These are phyloP conservation scores for Sclerotinia glacialis DNA, from an alignment of 2,329 filamentous ascomycete genomes.

Conservation along the genomic window DNA sequence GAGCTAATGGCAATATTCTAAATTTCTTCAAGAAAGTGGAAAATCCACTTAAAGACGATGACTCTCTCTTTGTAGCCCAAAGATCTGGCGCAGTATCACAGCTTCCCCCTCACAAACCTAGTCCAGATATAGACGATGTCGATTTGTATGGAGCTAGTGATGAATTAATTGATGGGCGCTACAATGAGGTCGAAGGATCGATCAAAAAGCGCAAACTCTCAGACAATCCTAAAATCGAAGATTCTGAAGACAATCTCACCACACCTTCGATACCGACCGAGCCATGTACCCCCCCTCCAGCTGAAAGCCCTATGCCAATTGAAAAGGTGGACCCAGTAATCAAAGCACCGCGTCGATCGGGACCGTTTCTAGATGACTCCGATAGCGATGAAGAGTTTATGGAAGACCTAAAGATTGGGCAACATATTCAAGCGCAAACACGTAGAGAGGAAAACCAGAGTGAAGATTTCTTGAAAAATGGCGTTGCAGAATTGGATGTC, in stretches of 20 bases:
- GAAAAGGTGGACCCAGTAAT: not conserved
- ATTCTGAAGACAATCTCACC: conserved; percentile 11
- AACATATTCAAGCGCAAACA: not conserved
- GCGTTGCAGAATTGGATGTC: conserved; percentile 20
- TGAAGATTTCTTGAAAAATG: conserved; percentile 24
- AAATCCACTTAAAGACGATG: conserved; percentile 45
- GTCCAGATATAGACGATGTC: conserved; percentile 32
- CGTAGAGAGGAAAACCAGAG: not conserved
- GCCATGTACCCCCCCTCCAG: conserved; percentile 4
- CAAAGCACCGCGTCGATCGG: conserved; percentile 42
- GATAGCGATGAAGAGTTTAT: conserved; percentile 50
- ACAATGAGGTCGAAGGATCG: conserved; percentile 42
- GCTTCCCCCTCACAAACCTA: conserved; percentile 13
- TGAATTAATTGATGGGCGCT: conserved; percentile 35
- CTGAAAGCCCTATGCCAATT: not conserved
- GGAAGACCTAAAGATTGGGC: not conserved
- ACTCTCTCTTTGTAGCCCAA: conserved; percentile 54
- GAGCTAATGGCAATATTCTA: conserved; percentile 63
- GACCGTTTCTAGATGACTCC: conserved; percentile 71
- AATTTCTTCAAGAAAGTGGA: conserved; percentile 72
- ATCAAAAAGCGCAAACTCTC: conserved; percentile 46
- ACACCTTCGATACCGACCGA: conserved; percentile 11
- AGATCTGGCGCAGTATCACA: conserved; percentile 28
- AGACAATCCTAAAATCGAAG: not conserved
- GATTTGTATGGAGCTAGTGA: conserved; percentile 29